Conservation (phyloP, 2,329 filamentous ascomycete genomes). For the Acephala macrosclerotiorum region DNA sequence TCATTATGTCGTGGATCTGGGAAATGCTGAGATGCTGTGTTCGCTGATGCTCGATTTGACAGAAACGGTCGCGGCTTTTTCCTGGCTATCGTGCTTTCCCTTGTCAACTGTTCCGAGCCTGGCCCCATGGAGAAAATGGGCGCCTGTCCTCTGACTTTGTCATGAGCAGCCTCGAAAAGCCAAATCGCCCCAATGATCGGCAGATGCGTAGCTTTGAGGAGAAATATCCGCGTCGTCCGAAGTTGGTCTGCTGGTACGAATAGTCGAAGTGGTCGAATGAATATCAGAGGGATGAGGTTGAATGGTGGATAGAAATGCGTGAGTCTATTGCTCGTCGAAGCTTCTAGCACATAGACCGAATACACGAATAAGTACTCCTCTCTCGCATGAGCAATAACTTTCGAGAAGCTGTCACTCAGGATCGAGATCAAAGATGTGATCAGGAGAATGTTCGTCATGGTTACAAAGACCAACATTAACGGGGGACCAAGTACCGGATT, state of each 20-base stretch:
- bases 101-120: conserved; percentile 16
- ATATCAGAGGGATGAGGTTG: conserved; percentile 76
- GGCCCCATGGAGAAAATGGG: conserved; percentile 34
- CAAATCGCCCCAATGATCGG: conserved; percentile 74
- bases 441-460: conserved; percentile 78
- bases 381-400: conserved; percentile 65
- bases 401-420: conserved; percentile 74
- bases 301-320: conserved; percentile 76
- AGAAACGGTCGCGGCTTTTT: conserved; percentile 36
- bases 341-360: conserved; percentile 69
- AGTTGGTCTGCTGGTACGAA: conserved; percentile 70
- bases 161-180: conserved; percentile 55
- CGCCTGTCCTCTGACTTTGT: conserved; percentile 29
- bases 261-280: conserved; percentile 76
- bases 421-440: conserved; percentile 82
- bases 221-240: conserved; percentile 65
- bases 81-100: conserved; percentile 6
- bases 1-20: conserved; percentile 18
- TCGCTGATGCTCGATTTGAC: conserved; percentile 30
- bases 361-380: conserved; percentile 85
- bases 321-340: conserved; percentile 71
- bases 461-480: conserved; percentile 70
- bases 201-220: conserved; percentile 69
- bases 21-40: conserved; percentile 30
- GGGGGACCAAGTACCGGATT: conserved; percentile 40